phyloP scores from a whole-genome alignment of 2,329 filamentous ascomycete species.

The Endothia cerciana region DNA sequence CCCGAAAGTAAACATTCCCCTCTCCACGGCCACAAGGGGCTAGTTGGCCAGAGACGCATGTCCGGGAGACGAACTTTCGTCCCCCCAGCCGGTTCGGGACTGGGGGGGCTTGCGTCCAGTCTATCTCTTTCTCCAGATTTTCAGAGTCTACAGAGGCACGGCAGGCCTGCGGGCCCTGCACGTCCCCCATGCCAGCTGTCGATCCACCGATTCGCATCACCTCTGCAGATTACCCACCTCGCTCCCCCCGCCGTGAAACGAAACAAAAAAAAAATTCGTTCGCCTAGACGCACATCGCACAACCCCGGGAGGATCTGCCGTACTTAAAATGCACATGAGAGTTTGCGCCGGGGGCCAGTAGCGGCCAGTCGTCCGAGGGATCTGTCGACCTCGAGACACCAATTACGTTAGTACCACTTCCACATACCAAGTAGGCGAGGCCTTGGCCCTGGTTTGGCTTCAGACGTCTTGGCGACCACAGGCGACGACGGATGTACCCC shows the following conservation, averaged over 20 bases:
- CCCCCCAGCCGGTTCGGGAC: no score
- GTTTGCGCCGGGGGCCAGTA: not conserved
- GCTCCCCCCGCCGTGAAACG: constrained; percentile 9
- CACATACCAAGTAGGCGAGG: not conserved
- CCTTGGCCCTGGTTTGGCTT: no score
- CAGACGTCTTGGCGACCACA: no score
- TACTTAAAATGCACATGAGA: not conserved
- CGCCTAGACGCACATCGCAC: not conserved
- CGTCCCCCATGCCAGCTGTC: not conserved
- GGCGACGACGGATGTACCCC: no score
- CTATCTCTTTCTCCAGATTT: no score
- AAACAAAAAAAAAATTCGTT: constrained; percentile 13
- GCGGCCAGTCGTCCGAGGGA: not conserved
- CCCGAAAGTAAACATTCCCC: not conserved
- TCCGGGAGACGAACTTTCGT: no score
- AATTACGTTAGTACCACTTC: not conserved
- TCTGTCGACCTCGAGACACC: not conserved
- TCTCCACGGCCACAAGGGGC: no score
- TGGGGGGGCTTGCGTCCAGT: no score
- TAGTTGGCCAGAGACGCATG: no score
- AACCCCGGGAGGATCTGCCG: not conserved
- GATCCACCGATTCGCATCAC: constrained; percentile 6
- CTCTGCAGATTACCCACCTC: not conserved
- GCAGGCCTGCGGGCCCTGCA: not conserved
- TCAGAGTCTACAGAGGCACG: not conserved